Conservation (phyloP, 768 basidiomycete species). For the Trametes cubensis region DNA sequence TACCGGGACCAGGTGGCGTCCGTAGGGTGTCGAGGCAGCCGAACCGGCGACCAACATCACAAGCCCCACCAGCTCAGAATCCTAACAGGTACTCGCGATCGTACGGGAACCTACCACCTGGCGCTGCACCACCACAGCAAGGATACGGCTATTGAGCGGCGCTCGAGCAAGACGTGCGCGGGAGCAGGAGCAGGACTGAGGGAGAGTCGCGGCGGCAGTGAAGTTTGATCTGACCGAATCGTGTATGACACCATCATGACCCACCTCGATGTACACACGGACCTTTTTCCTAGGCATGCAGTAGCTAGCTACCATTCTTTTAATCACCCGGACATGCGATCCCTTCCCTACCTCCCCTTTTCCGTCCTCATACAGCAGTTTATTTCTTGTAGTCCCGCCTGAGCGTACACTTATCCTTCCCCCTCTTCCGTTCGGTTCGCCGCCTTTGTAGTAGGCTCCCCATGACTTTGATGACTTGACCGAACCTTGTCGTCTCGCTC, state of each 20-base stretch:
- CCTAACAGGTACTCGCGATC: conserved; percentile 78
- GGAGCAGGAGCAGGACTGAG: background rate
- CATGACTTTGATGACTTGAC: conserved; percentile 16
- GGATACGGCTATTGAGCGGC: conserved; percentile 25
- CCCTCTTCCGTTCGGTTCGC: background rate
- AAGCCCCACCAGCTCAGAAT: conserved; percentile 59
- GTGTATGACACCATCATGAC: conserved; percentile 18
- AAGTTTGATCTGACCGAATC: conserved; percentile 6
- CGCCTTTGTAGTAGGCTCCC: background rate
- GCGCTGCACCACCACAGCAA: conserved; percentile 57
- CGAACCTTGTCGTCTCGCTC: conserved; percentile 1
- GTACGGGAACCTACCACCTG: conserved; percentile 63
- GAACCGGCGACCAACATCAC: conserved; percentile 61
- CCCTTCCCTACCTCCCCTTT: background rate
- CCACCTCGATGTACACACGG: conserved; percentile 16
- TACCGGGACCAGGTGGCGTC: conserved; percentile 77
- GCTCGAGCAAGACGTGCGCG: background rate
- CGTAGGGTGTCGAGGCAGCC: conserved; percentile 72
- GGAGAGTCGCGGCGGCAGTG: background rate
- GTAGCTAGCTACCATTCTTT: conserved; percentile 19
- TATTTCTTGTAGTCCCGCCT: conserved; percentile 10
- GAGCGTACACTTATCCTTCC: background rate
- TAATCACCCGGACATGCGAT: conserved; percentile 15
- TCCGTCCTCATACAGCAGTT: background rate
- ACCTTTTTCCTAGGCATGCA: conserved; percentile 14